Evolutionary conservation across 805 yeast species (phyloP), one percentile per base, ranked within the genome.

Genomic region (Torulaspora delbrueckii): DNA sequence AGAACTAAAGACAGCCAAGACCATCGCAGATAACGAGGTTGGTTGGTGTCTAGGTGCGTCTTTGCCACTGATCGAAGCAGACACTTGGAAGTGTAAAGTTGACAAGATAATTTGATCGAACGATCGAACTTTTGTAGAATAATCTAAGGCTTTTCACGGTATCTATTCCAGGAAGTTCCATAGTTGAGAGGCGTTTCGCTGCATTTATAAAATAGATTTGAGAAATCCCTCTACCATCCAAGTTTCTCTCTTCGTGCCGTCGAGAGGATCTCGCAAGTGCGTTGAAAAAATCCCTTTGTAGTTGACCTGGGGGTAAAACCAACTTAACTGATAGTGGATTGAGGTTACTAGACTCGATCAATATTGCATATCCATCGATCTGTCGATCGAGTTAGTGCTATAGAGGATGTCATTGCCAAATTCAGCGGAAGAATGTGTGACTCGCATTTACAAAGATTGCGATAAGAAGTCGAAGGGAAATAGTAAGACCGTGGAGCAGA

Each of bases 21-120:
- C 80, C 63, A 87, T 93, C 57, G 84, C 81, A 42, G 80, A 81
- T 61, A 89, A 87, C 59, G 99, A 93, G 70, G 75, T 93, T 42
- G 99, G 99, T 27, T 93, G 99, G 99, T 93, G 98, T 73, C 74
- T 93, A 46, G 99, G 99, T 57, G 99, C 98, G 1, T 87, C 97
- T 1, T 76, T 93, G 57, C 98, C 98, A 7, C 71, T 93, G 56
- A 73, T 93, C 55, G 93, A 86, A 51, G 72, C 68, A 37, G 68
- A 78, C 16, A 81, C 79, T 33, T 87, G 96, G 96, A 75, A 72
- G 42, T 88, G 96, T 52, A 59, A 49, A 47, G 46, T 58, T 18
- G 42, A 38, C 6, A 39, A 51, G 32, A 22, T 45, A 12, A 43
- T 45, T n/a, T 49, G 25, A 42, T 16, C 14, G 19, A 32, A 24